phyloP scores from a whole-genome alignment of 495 filamentous ascomycete genomes.

The Penicillium tannophilum region DNA sequence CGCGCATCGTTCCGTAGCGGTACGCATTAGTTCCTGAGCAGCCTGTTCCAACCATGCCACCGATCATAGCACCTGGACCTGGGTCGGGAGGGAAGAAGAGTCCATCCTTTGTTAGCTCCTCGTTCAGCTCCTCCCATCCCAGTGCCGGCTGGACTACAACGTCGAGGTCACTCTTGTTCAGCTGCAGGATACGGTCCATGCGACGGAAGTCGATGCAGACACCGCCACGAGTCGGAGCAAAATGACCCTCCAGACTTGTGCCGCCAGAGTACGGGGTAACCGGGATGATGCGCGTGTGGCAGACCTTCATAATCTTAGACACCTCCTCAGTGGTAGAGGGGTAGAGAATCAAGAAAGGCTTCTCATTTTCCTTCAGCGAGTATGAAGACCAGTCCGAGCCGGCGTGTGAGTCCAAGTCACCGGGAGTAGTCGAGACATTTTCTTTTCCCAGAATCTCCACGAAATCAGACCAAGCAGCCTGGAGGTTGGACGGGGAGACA shows the following conservation, averaged over 20 bases:
- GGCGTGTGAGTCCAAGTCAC: constrained; percentile 70
- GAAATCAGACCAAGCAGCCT: constrained; percentile 94
- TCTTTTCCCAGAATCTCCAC: constrained; percentile 79
- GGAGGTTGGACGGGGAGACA: constrained; percentile 70
- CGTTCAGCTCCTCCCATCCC: constrained; percentile 66
- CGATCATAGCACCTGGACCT: constrained; percentile 68
- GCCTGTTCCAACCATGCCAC: constrained; percentile 68
- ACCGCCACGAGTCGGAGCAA: constrained; percentile 60
- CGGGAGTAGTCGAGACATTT: constrained; percentile 74
- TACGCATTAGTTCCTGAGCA: constrained; percentile 71
- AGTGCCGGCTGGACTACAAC: constrained; percentile 68
- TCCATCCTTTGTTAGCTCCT: constrained; percentile 54
- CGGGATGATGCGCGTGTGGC: constrained; percentile 60
- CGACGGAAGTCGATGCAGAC: constrained; percentile 66
- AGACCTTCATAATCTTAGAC: constrained; percentile 63
- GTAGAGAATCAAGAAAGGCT: constrained; percentile 52
- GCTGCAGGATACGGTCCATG: constrained; percentile 60
- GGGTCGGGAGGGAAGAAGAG: constrained; percentile 71
- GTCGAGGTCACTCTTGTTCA: constrained; percentile 63
- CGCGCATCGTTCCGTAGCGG: constrained; percentile 69
- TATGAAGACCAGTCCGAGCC: constrained; percentile 92
- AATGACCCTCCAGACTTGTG: constrained; percentile 66
- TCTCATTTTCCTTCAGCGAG: constrained; percentile 49
- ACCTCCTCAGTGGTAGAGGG: constrained; percentile 58
- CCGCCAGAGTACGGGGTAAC: constrained; percentile 66